phyloP scores from a whole-genome alignment of 352 stramenopile genomes.

The Achlya hypogyna region DNA sequence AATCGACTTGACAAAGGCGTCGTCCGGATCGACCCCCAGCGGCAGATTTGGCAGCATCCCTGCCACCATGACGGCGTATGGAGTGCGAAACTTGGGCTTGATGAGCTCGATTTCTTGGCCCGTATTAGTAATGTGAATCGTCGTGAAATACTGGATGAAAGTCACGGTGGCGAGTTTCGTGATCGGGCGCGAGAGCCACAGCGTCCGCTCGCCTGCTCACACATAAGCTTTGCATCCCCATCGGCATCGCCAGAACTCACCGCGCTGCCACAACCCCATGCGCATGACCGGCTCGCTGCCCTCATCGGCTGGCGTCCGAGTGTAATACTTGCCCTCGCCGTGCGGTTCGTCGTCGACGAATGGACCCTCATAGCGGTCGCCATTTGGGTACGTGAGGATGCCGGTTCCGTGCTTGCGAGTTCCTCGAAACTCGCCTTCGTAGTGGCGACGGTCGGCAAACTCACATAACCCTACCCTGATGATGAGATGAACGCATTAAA shows the following conservation, averaged over 20 bases:
- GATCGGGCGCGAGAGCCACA: constrained; percentile 61
- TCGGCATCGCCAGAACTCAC: not conserved
- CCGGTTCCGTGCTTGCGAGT: constrained; percentile 69
- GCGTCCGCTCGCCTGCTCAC: constrained; percentile 31
- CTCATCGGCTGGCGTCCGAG: constrained; percentile 21
- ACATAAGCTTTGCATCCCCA: not conserved
- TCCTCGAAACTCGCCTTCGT: constrained; percentile 43
- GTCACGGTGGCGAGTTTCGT: constrained; percentile 59
- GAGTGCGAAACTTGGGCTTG: constrained; percentile 52
- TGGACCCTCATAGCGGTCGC: constrained; percentile 85
- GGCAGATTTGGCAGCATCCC: constrained; percentile 59
- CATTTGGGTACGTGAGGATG: constrained; percentile 75
- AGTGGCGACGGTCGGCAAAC: constrained; percentile 63
- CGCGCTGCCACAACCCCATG: constrained; percentile 47
- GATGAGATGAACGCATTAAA: not conserved
- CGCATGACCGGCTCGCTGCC: constrained; percentile 53
- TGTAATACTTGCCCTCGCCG: constrained; percentile 66
- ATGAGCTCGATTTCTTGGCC: constrained; percentile 61
- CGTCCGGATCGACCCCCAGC: constrained; percentile 49
- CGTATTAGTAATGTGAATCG: constrained; percentile 30
- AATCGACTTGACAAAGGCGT: constrained; percentile 62
- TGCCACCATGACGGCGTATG: constrained; percentile 75
- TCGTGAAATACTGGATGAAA: constrained; percentile 67
- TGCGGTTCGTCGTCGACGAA: constrained; percentile 81
- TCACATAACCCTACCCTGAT: constrained; percentile 33